Evolutionary conservation across 2,329 filamentous ascomycete species (phyloP).

Genomic region (Aaosphaeria pasadenensis): DNA sequence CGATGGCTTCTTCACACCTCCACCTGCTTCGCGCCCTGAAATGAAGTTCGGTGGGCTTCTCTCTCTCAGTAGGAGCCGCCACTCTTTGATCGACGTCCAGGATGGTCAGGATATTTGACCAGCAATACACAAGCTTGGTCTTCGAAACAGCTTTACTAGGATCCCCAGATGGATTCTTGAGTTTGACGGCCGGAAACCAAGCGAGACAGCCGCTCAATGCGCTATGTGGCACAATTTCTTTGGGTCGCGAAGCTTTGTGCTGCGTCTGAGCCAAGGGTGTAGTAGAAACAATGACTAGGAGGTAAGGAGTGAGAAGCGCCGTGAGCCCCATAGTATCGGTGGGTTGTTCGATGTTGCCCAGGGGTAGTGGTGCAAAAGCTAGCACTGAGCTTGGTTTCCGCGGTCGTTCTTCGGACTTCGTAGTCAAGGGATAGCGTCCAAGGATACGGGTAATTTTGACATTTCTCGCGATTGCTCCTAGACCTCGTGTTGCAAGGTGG

Average conservation of each 20-base stretch:
- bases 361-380: constrained; percentile 82
- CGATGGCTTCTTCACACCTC: constrained; percentile 92
- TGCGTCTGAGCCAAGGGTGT: constrained; percentile 96
- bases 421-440: constrained; percentile 79
- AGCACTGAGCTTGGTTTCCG: constrained; percentile 93
- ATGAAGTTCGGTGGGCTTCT: constrained; percentile 72
- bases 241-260: constrained; percentile 87
- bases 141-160: constrained; percentile 69
- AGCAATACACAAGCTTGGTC: constrained; percentile 93
- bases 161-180: constrained; percentile 71
- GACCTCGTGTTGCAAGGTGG: constrained; percentile 86
- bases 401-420: constrained; percentile 60
- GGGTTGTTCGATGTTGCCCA: constrained; percentile 89
- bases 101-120: constrained; percentile 96
- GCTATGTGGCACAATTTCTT: constrained; percentile 85
- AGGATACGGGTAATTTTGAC: constrained; percentile 89
- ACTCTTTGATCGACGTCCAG: constrained; percentile 73
- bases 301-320: constrained; percentile 91
- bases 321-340: constrained; percentile 88
- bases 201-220: constrained; percentile 91
- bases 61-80: constrained; percentile 61
- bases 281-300: constrained; percentile 94
- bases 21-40: constrained; percentile 85
- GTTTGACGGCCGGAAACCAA: constrained; percentile 94
- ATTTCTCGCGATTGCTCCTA: constrained; percentile 77